Evolutionary conservation across 768 basidiomycete genomes (phyloP).

Genomic region (Pisolithus microcarpus): DNA sequence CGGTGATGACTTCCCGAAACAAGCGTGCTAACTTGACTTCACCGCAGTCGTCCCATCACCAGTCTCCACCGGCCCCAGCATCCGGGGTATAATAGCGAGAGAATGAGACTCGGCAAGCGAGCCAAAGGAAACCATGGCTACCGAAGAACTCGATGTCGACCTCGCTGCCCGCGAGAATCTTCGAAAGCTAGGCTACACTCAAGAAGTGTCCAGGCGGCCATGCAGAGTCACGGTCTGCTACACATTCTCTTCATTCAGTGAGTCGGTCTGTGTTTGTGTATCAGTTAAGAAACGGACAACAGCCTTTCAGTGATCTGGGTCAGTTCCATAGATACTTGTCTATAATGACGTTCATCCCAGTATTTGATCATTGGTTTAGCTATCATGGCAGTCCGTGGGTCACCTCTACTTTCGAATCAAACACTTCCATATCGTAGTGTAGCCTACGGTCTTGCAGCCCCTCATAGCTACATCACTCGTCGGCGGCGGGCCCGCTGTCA

Average conservation of each 20-base stretch:
- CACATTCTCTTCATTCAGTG: conserved; percentile 54
- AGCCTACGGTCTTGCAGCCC: conserved; percentile 53
- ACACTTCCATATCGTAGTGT: conserved; percentile 2
- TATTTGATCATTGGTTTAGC: conserved; percentile 28
- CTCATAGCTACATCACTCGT: conserved; percentile 49
- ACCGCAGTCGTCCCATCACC: too few species aligned
- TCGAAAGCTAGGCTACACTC: conserved; percentile 49
- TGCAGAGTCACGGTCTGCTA: conserved; percentile 42
- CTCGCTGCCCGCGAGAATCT: conserved; percentile 28
- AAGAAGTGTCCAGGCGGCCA: conserved; percentile 39
- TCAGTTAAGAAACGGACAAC: too few species aligned
- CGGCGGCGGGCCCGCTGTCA: conserved; percentile 48
- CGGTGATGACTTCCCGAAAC: too few species aligned
- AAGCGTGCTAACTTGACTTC: too few species aligned
- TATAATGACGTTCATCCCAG: not conserved
- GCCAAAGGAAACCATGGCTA: conserved; percentile 7
- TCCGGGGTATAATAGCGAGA: not conserved
- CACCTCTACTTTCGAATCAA: not conserved
- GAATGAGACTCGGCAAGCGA: not conserved
- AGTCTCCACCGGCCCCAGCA: too few species aligned
- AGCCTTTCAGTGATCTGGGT: conserved; percentile 41
- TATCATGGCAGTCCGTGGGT: conserved; percentile 58
- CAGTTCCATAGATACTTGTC: conserved; percentile 2
- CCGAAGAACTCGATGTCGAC: conserved; percentile 16
- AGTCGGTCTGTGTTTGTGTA: conserved; percentile 10